phyloP scores from a whole-genome alignment of 106 monocot genomes.

The Dendrobium catenatum region DNA sequence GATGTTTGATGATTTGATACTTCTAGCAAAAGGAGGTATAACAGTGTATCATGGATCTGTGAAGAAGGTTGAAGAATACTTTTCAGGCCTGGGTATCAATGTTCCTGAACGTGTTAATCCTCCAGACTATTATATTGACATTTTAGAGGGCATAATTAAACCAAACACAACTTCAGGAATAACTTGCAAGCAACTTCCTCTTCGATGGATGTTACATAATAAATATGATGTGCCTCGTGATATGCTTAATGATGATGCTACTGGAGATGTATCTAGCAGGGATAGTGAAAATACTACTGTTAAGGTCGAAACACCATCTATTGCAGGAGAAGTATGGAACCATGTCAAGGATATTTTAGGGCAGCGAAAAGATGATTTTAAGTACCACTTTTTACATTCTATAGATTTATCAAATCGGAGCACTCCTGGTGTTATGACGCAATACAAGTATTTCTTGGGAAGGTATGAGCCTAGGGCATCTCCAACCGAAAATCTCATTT shows the following conservation, averaged over 20 bases:
- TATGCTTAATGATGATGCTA: conserved; percentile 49
- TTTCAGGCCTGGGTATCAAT: conserved; percentile 72
- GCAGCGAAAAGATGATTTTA: conserved; percentile 44
- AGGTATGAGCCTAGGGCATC: conserved; percentile 30
- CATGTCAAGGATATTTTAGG: conserved; percentile 58
- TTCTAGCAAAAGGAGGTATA: conserved; percentile 88
- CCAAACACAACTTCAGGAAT: conserved; percentile 53
- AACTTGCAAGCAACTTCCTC: conserved; percentile 58
- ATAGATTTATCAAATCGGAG: conserved; percentile 66
- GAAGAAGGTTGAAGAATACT: conserved; percentile 89
- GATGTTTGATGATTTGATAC: conserved; percentile 97
- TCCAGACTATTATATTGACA: conserved; percentile 90
- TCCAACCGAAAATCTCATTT: too few species aligned
- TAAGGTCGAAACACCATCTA: conserved; percentile 21
- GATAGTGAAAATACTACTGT: conserved; percentile 15
- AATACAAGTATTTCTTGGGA: conserved; percentile 85
- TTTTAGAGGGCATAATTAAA: conserved; percentile 86
- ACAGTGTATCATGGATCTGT: conserved; percentile 89
- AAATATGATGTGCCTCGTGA: conserved; percentile 71
- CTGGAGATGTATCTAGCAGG: conserved; percentile 22
- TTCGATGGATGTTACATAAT: conserved; percentile 79
- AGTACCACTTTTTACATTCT: conserved; percentile 45
- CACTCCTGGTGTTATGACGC: conserved; percentile 69
- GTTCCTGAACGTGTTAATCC: conserved; percentile 98
- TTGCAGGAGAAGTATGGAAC: conserved; percentile 61